Conservation (phyloP, 2,329 filamentous ascomycete species). For the Ceratocystis smalleyi region DNA sequence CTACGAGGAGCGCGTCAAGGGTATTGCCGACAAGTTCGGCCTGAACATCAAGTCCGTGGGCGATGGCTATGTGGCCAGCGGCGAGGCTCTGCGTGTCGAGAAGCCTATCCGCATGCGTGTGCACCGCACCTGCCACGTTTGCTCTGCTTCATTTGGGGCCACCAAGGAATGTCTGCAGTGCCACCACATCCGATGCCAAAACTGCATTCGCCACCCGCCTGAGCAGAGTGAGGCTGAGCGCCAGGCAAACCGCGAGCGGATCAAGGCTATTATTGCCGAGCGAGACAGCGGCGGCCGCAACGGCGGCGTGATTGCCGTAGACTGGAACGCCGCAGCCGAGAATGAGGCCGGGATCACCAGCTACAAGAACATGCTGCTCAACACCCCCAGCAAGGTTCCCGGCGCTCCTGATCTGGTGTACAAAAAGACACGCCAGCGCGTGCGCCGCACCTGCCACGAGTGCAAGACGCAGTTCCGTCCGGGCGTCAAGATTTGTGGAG, state of each 20-base stretch:
- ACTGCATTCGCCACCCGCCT: constrained; percentile 60
- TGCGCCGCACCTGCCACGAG: constrained; percentile 61
- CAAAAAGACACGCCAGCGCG: constrained; percentile 55
- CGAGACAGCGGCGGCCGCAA: constrained; percentile 31
- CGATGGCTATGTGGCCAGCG: constrained; percentile 24
- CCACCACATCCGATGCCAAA: constrained; percentile 64
- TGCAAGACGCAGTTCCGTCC: constrained; percentile 49
- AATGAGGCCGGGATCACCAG: constrained; percentile 27
- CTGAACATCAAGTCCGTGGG: constrained; percentile 37
- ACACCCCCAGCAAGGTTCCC: constrained; percentile 43
- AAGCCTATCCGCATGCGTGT: constrained; percentile 66
- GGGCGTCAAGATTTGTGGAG: constrained; percentile 46
- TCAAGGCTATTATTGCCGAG: constrained; percentile 37
- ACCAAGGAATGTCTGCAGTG: constrained; percentile 63
- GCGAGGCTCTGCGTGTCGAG: constrained; percentile 48
- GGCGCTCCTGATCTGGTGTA: constrained; percentile 57
- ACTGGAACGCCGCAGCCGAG: constrained; percentile 24
- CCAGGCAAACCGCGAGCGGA: constrained; percentile 35
- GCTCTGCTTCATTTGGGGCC: constrained; percentile 55
- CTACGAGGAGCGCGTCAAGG: constrained; percentile 41
- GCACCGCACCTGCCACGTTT: constrained; percentile 67
- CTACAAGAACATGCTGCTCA: constrained; percentile 29
- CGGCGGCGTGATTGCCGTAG: constrained; percentile 31
- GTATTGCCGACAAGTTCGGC: constrained; percentile 39
- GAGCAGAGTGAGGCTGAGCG: constrained; percentile 44